Percentiles rank a stretch among this genome's conserved stretches.
Evolutionary conservation across 2,329 filamentous ascomycete species (phyloP).

Genomic region (Cladophialophora bantiana): DNA sequence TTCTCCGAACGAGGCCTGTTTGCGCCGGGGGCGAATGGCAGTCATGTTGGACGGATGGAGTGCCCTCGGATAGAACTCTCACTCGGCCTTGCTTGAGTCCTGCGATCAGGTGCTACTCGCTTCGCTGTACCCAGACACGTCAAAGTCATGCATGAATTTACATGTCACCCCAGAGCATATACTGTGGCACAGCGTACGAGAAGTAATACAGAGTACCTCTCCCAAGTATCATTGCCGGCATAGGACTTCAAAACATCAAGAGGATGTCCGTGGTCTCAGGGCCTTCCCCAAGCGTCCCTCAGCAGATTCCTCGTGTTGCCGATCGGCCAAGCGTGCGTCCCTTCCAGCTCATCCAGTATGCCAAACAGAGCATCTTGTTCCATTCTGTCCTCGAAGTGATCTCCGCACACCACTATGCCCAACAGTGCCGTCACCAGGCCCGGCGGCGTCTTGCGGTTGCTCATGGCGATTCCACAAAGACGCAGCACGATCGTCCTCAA

Average conservation of each 20-base stretch:
- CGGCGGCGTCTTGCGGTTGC: constrained; percentile 64
- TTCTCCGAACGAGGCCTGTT: too few species aligned
- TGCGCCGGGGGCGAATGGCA: too few species aligned
- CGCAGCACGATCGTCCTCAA: constrained; percentile 54
- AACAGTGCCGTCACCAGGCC: constrained; percentile 56
- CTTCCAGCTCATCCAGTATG: constrained; percentile 54
- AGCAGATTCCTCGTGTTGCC: constrained; percentile 56
- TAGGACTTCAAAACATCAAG: neutral
- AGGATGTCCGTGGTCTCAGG: neutral
- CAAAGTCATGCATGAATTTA: too few species aligned
- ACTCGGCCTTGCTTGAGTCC: too few species aligned
- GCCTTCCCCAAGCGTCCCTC: constrained; percentile 56
- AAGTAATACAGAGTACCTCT: neutral
- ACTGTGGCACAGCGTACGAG: neutral
- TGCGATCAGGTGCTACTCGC: too few species aligned
- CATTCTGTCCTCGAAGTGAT: constrained; percentile 42
- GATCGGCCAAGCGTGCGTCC: constrained; percentile 60
- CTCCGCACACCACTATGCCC: constrained; percentile 46
- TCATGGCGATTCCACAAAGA: constrained; percentile 65
- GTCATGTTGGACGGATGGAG: too few species aligned
- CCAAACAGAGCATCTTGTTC: constrained; percentile 45
- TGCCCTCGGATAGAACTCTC: too few species aligned
- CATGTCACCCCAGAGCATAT: neutral
- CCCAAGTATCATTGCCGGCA: neutral
- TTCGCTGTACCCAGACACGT: too few species aligned